Evolutionary conservation across 179 eudicot genomes (phyloP), one percentile per base, ranked within the genome.

Genomic region (Corrigiola litoralis): DNA sequence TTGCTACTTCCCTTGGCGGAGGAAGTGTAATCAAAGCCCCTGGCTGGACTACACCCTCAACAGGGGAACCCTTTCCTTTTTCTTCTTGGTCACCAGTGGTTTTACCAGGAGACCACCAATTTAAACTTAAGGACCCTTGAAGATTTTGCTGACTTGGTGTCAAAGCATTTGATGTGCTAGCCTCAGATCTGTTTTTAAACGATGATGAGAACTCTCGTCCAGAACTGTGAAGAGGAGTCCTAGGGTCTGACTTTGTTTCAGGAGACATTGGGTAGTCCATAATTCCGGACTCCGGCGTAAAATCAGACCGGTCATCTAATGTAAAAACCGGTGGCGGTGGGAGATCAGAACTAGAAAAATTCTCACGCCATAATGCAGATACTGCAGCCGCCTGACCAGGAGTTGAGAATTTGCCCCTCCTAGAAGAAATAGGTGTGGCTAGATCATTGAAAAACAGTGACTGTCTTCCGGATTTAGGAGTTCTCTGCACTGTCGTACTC

Each of bases 351-450:
- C 53, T 81, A 34, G 92, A 65, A 32, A 91, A 91, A 78, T 88
- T 91, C 52, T 95, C 99, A 29, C 86, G 91, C 99, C 99, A 95
- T 2, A 91, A 77, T 25, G 99, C 99, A 0, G 99, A 91, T 56
- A 91, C 97, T 21, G 99, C 96, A 0, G 97, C 96, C 0, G 97
- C 95, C 70, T 95, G 99, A 23, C 97, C 96, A 0, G 99, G 82
- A 12, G 87, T 88, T 4, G 96, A 68, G 80, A 90, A 90, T 58
- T 85, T 90, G 4, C 92, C 91, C 75, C 85, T 76, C 41, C 87
- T 77, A 13, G 82, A 78, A 5, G 96, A 78, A 6, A 90, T 81
- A 0, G 97, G 97, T 0, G 97, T 68, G 0, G 92, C 86, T 73
- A 90, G 72, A 74, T 90, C 97, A 56, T 83, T 89, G 70, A 81